Base-by-base conservation (phyloP, 306 rosid species). In the Cucumis cinereus region DNA sequence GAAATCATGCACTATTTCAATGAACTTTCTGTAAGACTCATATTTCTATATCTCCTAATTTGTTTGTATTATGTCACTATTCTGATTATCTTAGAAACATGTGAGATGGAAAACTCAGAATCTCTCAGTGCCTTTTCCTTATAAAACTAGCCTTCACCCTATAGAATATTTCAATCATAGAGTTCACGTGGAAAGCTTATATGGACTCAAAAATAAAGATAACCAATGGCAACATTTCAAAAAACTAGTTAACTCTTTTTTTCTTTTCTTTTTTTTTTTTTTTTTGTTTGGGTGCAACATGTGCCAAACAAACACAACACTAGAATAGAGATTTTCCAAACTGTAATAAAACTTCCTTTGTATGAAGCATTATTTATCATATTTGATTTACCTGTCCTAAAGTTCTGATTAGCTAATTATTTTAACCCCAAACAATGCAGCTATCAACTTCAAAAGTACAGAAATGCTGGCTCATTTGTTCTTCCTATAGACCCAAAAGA, bases 381-480 rank as follows among this genome's bases (percentile, higher is more conserved):
- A 67, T 20, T 20, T 67, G n/a, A 12, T 11, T 61, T 0, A 47
- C 14, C 30, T 52, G 16, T 20, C 26, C 10, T 23, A 67, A 52
- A 80, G 68, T 60, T 11, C 64, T 68, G 49, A 33, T 45, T 38
- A 40, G 24, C 13, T 38, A 41, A 41, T 60, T 33, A 30, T 35
- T 10, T 3, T 7, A 14, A 66, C 50, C 47, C 36, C 26, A 59
- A 33, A 77, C 50, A 22, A 55, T 83, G 83, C 87, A 94, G 99
- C 81, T 94, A 94, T 84, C 95, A 89, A 80, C 96, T 94, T 79
- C 98, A 92, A 33, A 94, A 94, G 81, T 90, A 94, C 82, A 92
- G 87, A 88, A 89, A 88, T 73, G 99, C 92, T 15, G 97, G 93
- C 10, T 94, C 97, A 1, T 94, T 87, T 82, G 99, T 94, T 60